These are phyloP conservation scores for Smittium culicis DNA, from an alignment of 371 early-diverging fungal genomes.

Conservation along the genomic window DNA sequence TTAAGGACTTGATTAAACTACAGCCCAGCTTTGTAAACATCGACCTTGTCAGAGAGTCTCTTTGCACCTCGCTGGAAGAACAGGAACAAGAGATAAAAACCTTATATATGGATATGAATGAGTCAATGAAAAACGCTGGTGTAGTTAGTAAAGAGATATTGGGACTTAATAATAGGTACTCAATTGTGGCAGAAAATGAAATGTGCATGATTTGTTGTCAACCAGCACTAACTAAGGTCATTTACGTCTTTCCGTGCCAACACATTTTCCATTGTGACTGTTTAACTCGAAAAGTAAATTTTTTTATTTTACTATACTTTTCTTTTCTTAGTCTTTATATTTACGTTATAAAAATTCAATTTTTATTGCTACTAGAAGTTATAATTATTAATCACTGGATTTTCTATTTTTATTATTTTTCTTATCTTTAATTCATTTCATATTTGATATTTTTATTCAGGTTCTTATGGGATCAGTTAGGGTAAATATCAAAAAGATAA, in stretches of 20 bases:
- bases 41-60: neutral
- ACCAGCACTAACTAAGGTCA: conserved; percentile 60
- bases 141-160: conserved; percentile 67
- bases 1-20: conserved; percentile 74
- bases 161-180: conserved; percentile 60
- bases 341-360: neutral
- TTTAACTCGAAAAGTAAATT: conserved; percentile 48
- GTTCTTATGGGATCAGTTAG: neutral
- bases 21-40: neutral
- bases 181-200: conserved; percentile 60
- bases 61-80: conserved; percentile 61
- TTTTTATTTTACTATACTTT: conserved; percentile 10
- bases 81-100: conserved; percentile 67
- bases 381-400: neutral
- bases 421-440: neutral
- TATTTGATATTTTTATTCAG: neutral
- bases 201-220: conserved; percentile 60
- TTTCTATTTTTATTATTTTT: conserved; percentile 4
- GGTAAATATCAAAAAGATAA: neutral
- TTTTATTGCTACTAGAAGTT: neutral
- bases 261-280: conserved; percentile 88
- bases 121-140: conserved; percentile 70
- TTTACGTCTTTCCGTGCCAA: conserved; percentile 88
- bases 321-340: conserved; percentile 9
- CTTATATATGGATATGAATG: conserved; percentile 77